Base-by-base conservation (phyloP, 1,284 basidiomycete species). In the Heliocybe sulcata region DNA sequence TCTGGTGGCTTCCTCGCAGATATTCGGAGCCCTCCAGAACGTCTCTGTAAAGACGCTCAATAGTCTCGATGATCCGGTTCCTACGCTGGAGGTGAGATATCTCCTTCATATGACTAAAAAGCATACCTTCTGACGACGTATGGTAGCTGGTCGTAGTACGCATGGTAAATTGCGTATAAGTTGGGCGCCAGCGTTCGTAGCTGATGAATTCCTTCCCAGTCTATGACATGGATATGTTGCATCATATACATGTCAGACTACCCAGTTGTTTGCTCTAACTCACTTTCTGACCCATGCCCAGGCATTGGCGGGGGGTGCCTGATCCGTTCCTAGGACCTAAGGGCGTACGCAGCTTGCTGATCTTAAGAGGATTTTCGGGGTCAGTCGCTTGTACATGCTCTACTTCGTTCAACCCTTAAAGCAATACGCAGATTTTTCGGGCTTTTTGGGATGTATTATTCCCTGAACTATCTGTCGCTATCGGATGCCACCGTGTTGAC, bases 401-500 rank as follows among this genome's bases (percentile, higher is more conserved):
- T 4, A 22, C 52, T 4, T 72, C 35, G 53, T 58, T 8, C 57
- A 70, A 9, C 62, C 75, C 8, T 60, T 65, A 56, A 25, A n/a
- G 27, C 45, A 16, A 19, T 60, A 12, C 1, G 29, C 59, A 83
- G 81, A 14, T 85, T 84, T 61, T 73, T 83, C 56, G 82, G 80
- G 0, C 70, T 88, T n/a, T 82, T 80, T 58, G 83, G 77, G 25
- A 70, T 83, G 1, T 92, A 92, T 66, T 87, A 83, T 64, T 81
- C 85, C 1, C 70, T 92, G 11, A 76, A 83, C 54, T 72, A 71
- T 55, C 60, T 73, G 4, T 70, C 85, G 0, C 72, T 92, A 0
- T 87, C 86, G 11, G 90, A 93, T 64, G 81, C 86, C 0, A 86
- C 84, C 0, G 86, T 90, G 14, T 73, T 94, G 51, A 84, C 83